phyloP scores from a whole-genome alignment of 2,329 filamentous ascomycete species.

The Clonostachys sp. region DNA sequence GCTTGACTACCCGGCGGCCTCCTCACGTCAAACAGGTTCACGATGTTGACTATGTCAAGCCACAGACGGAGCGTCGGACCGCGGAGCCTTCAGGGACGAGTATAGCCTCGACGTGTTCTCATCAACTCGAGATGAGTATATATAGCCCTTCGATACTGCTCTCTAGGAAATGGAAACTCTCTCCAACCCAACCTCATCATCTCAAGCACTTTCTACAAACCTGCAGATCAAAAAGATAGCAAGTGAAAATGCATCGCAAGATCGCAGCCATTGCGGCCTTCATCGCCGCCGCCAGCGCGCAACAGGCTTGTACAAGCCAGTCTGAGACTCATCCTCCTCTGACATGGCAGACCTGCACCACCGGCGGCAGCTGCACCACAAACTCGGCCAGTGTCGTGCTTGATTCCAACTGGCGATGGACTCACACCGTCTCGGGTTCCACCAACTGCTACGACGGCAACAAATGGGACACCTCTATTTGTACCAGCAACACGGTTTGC shows the following conservation, averaged over 20 bases:
- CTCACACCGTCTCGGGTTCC: conserved; percentile 28
- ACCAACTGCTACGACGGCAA: conserved; percentile 46
- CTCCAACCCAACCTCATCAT: neutral
- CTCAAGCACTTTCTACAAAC: neutral
- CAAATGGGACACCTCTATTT: conserved; percentile 24
- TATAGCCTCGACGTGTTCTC: no score
- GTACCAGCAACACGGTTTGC: conserved; percentile 29
- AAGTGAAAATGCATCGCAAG: neutral
- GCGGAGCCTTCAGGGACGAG: no score
- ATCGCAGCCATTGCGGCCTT: conserved; percentile 1
- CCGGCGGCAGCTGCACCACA: conserved; percentile 31
- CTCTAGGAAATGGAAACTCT: no score
- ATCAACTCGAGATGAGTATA: no score
- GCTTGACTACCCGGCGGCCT: no score
- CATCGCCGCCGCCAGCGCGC: conserved; percentile 22
- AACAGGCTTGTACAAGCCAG: conserved; percentile 30
- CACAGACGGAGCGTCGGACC: no score
- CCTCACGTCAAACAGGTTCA: no score
- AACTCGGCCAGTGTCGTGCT: conserved; percentile 39
- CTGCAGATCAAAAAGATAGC: neutral
- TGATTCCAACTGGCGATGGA: conserved; percentile 52
- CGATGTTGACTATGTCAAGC: no score
- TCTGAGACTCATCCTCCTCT: conserved; percentile 37
- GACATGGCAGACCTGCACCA: conserved; percentile 37
- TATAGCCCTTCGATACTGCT: no score